phyloP scores from a whole-genome alignment of 441 rosid genomes.

The Populus hybrid region DNA sequence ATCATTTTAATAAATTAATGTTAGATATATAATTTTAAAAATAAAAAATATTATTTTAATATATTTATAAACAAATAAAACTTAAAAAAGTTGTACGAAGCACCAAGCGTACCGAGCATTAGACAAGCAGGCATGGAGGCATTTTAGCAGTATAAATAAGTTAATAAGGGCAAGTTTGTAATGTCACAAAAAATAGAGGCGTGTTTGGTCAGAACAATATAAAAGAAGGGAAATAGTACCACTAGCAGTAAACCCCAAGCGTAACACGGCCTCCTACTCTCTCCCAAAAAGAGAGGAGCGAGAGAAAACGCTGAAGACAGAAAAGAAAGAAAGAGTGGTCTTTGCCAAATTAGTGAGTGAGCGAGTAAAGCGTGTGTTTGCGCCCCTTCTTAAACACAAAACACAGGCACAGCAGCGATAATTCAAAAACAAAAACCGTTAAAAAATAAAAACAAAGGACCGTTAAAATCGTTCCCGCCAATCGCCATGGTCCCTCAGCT shows the following conservation, averaged over 20 bases:
- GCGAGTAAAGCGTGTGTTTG: neutral
- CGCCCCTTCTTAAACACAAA: neutral
- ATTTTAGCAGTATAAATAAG: neutral
- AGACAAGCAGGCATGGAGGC: neutral
- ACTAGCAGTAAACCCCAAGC: neutral
- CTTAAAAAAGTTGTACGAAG: too few species aligned
- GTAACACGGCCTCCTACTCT: neutral
- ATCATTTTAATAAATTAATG: too few species aligned
- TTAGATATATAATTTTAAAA: too few species aligned
- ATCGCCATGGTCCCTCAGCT: slow-evolving; percentile 76
- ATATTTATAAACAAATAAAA: too few species aligned
- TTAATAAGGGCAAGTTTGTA: neutral
- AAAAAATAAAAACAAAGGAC: neutral
- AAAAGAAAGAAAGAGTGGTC: neutral
- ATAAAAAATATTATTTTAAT: too few species aligned
- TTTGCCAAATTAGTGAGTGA: neutral
- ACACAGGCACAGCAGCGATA: neutral
- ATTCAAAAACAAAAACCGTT: slow-evolving; percentile 10
- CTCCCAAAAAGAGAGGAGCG: neutral
- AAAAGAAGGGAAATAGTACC: neutral
- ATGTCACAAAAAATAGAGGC: slow-evolving; percentile 3
- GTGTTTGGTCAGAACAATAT: slow-evolving; percentile 7
- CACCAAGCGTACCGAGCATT: too few species aligned
- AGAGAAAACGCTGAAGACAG: slow-evolving; percentile 21
- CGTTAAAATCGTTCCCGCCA: slow-evolving; percentile 15